These are phyloP conservation scores for Phaffomyces antillensis DNA, from an alignment of 805 yeast species.

Conservation along the genomic window DNA sequence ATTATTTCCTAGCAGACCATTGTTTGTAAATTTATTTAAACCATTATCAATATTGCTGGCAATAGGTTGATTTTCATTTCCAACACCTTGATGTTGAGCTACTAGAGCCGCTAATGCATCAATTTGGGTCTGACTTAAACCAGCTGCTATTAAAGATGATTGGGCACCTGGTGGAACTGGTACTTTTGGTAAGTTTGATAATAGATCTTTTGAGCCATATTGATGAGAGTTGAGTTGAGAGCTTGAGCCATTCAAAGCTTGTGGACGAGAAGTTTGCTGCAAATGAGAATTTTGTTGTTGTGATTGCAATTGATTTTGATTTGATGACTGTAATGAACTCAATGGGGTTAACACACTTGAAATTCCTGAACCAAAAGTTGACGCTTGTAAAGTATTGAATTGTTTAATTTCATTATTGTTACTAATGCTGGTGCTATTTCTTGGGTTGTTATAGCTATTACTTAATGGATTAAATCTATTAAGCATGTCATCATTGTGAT, in stretches of 20 bases:
- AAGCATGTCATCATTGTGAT: slow-evolving; percentile 9
- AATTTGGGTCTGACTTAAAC: slow-evolving; percentile 61
- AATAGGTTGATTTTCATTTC: background rate
- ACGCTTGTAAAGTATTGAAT: slow-evolving; percentile 9
- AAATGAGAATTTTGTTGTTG: background rate
- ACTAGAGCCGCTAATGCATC: slow-evolving; percentile 66
- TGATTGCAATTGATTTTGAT: background rate
- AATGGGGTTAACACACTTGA: slow-evolving; percentile 10
- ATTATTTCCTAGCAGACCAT: slow-evolving; percentile 1
- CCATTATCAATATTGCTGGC: background rate
- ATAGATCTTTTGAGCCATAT: slow-evolving; percentile 19
- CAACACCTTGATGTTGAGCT: slow-evolving; percentile 52
- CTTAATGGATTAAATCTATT: slow-evolving; percentile 10
- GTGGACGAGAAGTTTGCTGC: background rate
- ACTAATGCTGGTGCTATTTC: too few species aligned
- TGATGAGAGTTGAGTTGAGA: slow-evolving; percentile 2
- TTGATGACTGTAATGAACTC: slow-evolving; percentile 5
- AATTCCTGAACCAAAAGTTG: slow-evolving; percentile 6
- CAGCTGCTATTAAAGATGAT: slow-evolving; percentile 54
- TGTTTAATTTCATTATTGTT: slow-evolving; percentile 5
- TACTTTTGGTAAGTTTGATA: slow-evolving; percentile 47
- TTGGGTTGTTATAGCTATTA: background rate
- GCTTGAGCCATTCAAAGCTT: background rate
- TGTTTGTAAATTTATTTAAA: background rate
- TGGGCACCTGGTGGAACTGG: slow-evolving; percentile 72